Base-by-base conservation (phyloP, 495 filamentous ascomycete genomes). In the Chaetomium tenue region DNA sequence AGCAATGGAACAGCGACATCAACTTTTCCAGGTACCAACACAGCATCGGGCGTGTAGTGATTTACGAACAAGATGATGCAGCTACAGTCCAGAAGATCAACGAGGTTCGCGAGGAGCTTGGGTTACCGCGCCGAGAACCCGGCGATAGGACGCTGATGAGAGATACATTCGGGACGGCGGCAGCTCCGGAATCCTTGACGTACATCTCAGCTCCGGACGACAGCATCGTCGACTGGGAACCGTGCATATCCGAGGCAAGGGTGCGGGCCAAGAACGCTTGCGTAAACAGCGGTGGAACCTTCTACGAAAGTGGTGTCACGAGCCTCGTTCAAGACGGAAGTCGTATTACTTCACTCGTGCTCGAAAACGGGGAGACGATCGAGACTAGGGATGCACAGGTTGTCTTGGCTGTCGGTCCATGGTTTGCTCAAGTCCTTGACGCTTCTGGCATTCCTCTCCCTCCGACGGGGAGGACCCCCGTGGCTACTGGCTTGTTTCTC, bases 401-500 rank as follows among this genome's bases (percentile, higher is more conserved):
- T 20, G 39, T 58, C 22, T 20, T 58, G 11, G 56, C 56, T 13
- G 56, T 58, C 25, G 56, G 56, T 2, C 25, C 56, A 7, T 58
- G 56, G 39, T 5, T 20, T 30, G 16, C 25, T 3, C 22, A 58
- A 12, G 13, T 58, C 3, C 16, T 58, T 26, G 13, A 3, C 28
- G 22, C 8, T 26, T 58, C 55, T 22, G 55, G 20, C 33, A 58
- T 58, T 44, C 1, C 18, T 23, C 55, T 58, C 18, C 55, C 55
- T 11, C 55, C 55, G 18, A 12, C 44, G 0, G n/a, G 22, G 5
- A 22, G 55, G 18, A 44, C 13, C 25, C 55, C 55, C 13, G 55
- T 58, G n/a, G n/a, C 55, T 22, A 58, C 55, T 13, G 55, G 55
- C 37, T 22, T 58, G n/a, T 58, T 58, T 11, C n/a, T 22, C 55